phyloP scores from a whole-genome alignment of 1,139 yeast species.

The Magnusiomyces tetraspermus region DNA sequence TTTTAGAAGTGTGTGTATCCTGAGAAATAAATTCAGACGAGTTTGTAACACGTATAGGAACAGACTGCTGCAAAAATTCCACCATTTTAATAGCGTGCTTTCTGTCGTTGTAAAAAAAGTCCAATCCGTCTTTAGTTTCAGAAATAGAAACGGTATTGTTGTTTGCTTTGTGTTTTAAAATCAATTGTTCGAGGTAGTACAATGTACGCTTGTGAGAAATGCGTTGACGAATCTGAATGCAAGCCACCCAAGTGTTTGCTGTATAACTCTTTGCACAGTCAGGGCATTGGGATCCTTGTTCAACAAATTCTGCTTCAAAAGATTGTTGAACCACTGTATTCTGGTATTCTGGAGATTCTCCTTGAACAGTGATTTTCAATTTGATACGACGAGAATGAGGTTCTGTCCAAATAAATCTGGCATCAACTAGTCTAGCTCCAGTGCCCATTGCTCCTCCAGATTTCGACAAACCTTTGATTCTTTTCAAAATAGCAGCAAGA shows the following conservation, averaged over 20 bases:
- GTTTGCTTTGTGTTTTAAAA: conserved; percentile 87
- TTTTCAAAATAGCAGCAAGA: conserved; percentile 78
- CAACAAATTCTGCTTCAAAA: conserved; percentile 92
- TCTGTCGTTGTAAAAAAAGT: conserved; percentile 79
- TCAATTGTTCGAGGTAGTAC: conserved; percentile 88
- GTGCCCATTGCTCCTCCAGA: not conserved
- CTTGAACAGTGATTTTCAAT: conserved; percentile 86
- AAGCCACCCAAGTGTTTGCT: conserved; percentile 97
- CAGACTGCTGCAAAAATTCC: conserved; percentile 76
- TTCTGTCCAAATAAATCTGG: conserved; percentile 96
- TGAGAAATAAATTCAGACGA: conserved; percentile 62
- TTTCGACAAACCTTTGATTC: conserved; percentile 78
- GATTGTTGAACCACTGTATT: conserved; percentile 90
- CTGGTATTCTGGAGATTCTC: conserved; percentile 68
- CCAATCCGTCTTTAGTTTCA: conserved; percentile 89
- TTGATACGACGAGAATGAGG: conserved; percentile 95
- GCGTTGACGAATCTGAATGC: conserved; percentile 94
- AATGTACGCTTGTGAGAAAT: conserved; percentile 96
- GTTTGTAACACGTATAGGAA: conserved; percentile 51
- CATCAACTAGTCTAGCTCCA: conserved; percentile 72
- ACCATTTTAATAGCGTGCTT: conserved; percentile 91
- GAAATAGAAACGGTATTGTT: conserved; percentile 86
- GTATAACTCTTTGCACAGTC: conserved; percentile 97
- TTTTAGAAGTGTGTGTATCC: conserved; percentile 83
- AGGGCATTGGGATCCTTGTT: conserved; percentile 92